Percentiles rank a stretch among this genome's conserved stretches.
Evolutionary conservation across 768 basidiomycete genomes (phyloP).

Genomic region (Phylloporus arenicola): DNA sequence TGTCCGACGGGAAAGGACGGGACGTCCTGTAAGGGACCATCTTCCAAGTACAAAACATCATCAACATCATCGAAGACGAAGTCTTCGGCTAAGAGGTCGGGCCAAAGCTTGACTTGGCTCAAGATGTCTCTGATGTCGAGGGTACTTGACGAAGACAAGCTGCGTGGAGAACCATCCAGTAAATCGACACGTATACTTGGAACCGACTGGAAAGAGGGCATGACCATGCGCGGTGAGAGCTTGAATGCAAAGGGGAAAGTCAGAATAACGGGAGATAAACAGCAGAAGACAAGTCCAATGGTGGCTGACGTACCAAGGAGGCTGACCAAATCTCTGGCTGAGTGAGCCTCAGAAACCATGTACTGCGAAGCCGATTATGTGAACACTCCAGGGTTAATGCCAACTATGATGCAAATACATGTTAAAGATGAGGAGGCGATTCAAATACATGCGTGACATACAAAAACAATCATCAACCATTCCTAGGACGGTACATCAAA

Average conservation of each 20-base stretch:
- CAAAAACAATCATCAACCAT: constrained; percentile 9
- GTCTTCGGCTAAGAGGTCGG: constrained; percentile 21
- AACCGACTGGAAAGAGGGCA: constrained; percentile 14
- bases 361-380: neutral
- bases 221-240: constrained; percentile 8
- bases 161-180: constrained; percentile 9
- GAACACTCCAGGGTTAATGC: neutral
- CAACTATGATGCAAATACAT: constrained; percentile 7
- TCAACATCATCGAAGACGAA: constrained; percentile 15
- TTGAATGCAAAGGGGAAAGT: constrained; percentile 6
- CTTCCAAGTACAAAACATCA: constrained; percentile 6
- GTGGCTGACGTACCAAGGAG: constrained; percentile 21
- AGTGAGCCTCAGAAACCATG: neutral
- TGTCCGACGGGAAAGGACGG: constrained; percentile 30
- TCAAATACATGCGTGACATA: constrained; percentile 22
- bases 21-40: constrained; percentile 15
- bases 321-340: constrained; percentile 14
- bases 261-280: constrained; percentile 7
- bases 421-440: constrained; percentile 7
- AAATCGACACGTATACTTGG: constrained; percentile 22
- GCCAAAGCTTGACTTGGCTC: constrained; percentile 7
- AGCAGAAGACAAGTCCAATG: neutral
- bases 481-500: constrained; percentile 17
- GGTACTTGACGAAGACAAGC: constrained; percentile 19
- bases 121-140: constrained; percentile 25